Base-by-base conservation (phyloP, 805 yeast species). In the Candida gorgasii region DNA sequence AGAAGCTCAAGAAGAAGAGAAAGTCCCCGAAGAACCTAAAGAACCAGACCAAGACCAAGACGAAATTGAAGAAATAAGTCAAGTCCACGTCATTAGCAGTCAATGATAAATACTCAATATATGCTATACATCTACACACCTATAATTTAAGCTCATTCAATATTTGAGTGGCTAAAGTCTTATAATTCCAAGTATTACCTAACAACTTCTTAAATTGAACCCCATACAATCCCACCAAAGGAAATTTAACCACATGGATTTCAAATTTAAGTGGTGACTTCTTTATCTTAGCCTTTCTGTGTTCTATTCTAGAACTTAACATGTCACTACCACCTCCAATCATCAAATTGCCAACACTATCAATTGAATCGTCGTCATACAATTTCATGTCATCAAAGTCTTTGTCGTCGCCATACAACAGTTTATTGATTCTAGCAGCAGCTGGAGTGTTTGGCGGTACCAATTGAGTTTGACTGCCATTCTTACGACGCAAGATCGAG, bases 161-260 rank as follows among this genome's bases (percentile, higher is more conserved):
- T 38, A 90, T 85, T 60, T 83, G 88, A 42, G 92, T 82, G 1
- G 97, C 97, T 57, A 90, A 72, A 8, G 89, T 83, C 69, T 92
- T 90, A 67, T 90, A 90, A 67, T 85, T 79, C 97, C 97, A 90
- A 1, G 96, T 88, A 61, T 92, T 89, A 56, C 98, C 98, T 44
- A 86, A 76, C 22, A 90, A 76, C 61, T 90, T 90, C 73, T 92
- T 92, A 71, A 90, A 89, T 62, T 92, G 97, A 36, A 90, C 90
- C 63, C 98, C 98, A 51, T 86, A 89, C 46, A 92, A 72, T 4
- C 95, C 89, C 42, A 90, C 86, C 51, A 90, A 75, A 35, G 96
- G 96, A 36, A 90, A 95, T 60, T 89, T 89, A 30, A 90, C 97
- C 49, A 90, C 82, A 60, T 86, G 89, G 48, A 92, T 86, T 59